Percentiles rank a stretch among this genome's conserved stretches.
phyloP scores from a whole-genome alignment of 257 asterid genomes.

The Cinchona pubescens region DNA sequence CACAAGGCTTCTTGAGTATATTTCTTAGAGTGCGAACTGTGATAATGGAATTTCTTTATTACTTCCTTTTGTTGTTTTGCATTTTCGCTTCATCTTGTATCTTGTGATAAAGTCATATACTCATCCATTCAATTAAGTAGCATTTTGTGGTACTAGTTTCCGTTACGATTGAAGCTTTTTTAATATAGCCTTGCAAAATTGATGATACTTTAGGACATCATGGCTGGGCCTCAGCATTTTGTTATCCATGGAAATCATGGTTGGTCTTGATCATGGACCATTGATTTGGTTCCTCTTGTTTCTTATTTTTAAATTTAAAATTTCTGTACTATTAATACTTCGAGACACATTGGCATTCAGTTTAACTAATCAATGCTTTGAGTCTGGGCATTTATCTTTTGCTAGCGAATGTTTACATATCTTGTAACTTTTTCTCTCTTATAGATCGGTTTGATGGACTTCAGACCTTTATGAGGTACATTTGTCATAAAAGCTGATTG shows the following conservation, averaged over 20 bases:
- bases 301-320: background rate
- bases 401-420: constrained; percentile 2
- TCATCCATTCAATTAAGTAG: no score
- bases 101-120: no score
- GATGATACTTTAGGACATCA: no score
- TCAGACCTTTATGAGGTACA: constrained; percentile 95
- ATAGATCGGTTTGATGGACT: constrained; percentile 99
- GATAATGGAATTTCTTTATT: no score
- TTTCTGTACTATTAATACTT: background rate
- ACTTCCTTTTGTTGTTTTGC: no score
- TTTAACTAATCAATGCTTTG: background rate
- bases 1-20: no score
- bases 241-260: constrained; percentile 99
- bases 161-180: no score
- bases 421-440: constrained; percentile 21
- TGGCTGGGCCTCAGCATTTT: constrained; percentile 96
- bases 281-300: constrained; percentile 2
- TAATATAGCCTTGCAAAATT: no score
- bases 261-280: constrained; percentile 30
- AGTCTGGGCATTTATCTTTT: background rate
- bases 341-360: background rate
- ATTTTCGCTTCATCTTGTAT: no score
- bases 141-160: no score
- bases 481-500: constrained; percentile 97
- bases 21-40: no score